Base-by-base conservation (phyloP, 1,284 basidiomycete species). In the Irpex rosettiformis region DNA sequence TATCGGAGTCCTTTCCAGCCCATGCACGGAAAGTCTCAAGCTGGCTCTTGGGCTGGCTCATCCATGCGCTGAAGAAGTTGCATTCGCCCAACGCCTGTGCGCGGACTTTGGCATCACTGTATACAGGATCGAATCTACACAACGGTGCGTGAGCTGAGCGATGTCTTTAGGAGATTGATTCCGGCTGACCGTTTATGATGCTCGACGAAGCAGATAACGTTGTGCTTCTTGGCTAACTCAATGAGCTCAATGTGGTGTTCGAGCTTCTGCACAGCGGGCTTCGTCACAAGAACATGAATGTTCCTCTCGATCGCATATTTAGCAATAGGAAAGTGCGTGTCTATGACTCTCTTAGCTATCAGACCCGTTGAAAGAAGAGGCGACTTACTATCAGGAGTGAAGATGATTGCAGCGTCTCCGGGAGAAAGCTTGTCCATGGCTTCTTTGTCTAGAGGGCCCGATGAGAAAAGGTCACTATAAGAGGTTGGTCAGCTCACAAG, bases 31-130 rank as follows among this genome's bases (percentile, higher is more conserved):
- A 96, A 0, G 94, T 96, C 74, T 94, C 91, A 27, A 97, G 81
- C 75, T 97, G 94, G 69, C 85, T 89, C 77, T 97, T 97, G 52
- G 94, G 94, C 72, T 96, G 94, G 67, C 91, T 93, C 94, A 97
- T 97, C 89, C 89, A 91, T 52, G 89, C 88, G 64, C 77, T 89
- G 78, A 91, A 91, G 75, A 94, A 97, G 76, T 94, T 95, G 76
- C 96, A 94, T 71, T 96, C 91, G 49, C 94, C 94, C 52, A 96
- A 80, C 24, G 82, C 77, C 33, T 81, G 82, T 13, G 93, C 87
- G 57, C 89, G 83, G 5, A 85, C 88, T 69, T 83, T 83, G 28
- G 93, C 94, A 72, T 97, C 94, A 65, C 90, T 91, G 77, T 97
- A 96, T 2, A 91, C 94, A 2, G 94, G 94, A 73, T 97, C 94